phyloP scores from a whole-genome alignment of 257 asterid genomes.

The Ilex aquifolium region DNA sequence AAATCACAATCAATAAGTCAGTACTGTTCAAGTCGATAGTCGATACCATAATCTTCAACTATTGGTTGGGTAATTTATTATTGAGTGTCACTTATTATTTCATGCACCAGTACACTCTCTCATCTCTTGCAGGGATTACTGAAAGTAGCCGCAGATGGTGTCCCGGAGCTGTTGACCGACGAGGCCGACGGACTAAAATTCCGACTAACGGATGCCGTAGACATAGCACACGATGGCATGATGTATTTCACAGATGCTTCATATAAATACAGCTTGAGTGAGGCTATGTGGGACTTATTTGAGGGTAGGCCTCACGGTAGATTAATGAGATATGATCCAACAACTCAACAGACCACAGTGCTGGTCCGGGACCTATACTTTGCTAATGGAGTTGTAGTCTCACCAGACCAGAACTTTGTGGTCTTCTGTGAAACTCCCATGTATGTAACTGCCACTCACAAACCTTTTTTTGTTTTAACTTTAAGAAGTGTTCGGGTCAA shows the following conservation, averaged over 20 bases:
- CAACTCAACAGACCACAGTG: slow-evolving; percentile 51
- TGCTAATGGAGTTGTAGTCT: slow-evolving; percentile 75
- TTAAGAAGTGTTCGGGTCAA: too few species aligned
- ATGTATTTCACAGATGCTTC: slow-evolving; percentile 90
- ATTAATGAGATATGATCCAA: slow-evolving; percentile 66
- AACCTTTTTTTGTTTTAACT: too few species aligned
- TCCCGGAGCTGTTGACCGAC: slow-evolving; percentile 41
- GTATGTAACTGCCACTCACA: slow-evolving; percentile 30
- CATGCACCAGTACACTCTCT: too few species aligned
- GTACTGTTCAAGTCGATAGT: too few species aligned
- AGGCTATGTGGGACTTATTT: slow-evolving; percentile 23
- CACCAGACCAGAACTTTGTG: slow-evolving; percentile 52
- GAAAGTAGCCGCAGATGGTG: slow-evolving; percentile 57
- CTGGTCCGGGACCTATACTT: slow-evolving; percentile 50
- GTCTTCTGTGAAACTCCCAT: slow-evolving; percentile 66
- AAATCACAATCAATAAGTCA: too few species aligned
- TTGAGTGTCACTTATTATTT: too few species aligned
- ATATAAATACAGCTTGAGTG: slow-evolving; percentile 27
- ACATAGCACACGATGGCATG: slow-evolving; percentile 48
- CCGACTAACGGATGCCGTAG: slow-evolving; percentile 72
- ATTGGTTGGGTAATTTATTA: too few species aligned
- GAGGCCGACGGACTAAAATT: slow-evolving; percentile 71
- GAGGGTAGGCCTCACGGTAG: slow-evolving; percentile 79
- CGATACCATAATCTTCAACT: too few species aligned
- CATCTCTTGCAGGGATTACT: slow-evolving; percentile 58